Conservation (phyloP, 2,329 filamentous ascomycete species). For the Ophiostoma sp. region DNA sequence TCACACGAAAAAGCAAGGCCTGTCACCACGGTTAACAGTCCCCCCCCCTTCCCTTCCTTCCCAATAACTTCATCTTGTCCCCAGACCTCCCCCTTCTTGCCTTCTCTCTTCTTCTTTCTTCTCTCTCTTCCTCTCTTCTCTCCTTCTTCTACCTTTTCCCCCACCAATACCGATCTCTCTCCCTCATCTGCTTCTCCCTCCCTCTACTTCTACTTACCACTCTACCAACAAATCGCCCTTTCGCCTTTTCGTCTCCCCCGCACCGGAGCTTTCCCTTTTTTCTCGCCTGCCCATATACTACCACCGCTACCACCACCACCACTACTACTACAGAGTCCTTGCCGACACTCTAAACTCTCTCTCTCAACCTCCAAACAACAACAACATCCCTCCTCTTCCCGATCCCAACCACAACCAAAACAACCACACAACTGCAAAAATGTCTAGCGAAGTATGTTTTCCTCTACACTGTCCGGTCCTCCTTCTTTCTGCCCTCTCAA, state of each 20-base stretch:
- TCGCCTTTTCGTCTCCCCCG: constrained; percentile 11
- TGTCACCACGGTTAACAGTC: constrained; percentile 5
- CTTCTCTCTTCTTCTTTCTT: neutral
- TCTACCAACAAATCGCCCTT: constrained; percentile 10
- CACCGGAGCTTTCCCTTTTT: constrained; percentile 16
- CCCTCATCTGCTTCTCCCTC: neutral
- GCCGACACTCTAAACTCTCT: constrained; percentile 1
- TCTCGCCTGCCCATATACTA: neutral
- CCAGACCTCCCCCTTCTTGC: neutral
- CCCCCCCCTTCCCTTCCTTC: neutral
- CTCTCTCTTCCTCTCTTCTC: constrained; percentile 2
- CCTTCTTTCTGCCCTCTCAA: neutral
- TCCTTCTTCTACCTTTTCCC: constrained; percentile 13
- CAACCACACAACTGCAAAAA: constrained; percentile 19
- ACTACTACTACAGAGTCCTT: neutral
- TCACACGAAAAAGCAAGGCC: constrained; percentile 10
- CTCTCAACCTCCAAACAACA: constrained; percentile 3
- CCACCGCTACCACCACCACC: neutral
- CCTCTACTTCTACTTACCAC: neutral
- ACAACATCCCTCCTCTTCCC: neutral
- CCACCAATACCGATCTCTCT: constrained; percentile 10
- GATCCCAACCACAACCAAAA: neutral
- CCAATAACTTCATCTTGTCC: constrained; percentile 13
- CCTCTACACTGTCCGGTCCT: neutral
- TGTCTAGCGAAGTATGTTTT: constrained; percentile 26